phyloP scores from a whole-genome alignment of 768 basidiomycete species.

The Tricholoma flavovirens region DNA sequence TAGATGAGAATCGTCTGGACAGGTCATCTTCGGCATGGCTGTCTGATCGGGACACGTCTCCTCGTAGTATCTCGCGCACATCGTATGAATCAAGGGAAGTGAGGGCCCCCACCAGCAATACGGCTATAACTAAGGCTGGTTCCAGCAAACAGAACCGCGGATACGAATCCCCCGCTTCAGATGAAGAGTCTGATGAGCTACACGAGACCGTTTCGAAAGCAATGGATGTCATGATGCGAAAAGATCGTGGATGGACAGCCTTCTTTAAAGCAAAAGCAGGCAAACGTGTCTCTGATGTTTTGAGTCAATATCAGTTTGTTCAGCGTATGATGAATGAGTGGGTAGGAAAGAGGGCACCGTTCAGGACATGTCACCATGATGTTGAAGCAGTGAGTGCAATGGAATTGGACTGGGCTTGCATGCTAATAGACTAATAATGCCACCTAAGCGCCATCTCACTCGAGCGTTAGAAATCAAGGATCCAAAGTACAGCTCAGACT shows the following conservation, averaged over 20 bases:
- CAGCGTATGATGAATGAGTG: slow-evolving; percentile 43
- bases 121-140: neutral
- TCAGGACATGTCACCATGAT: slow-evolving; percentile 23
- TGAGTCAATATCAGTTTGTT: slow-evolving; percentile 49
- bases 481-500: slow-evolving; percentile 37
- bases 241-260: slow-evolving; percentile 38
- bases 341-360: slow-evolving; percentile 37
- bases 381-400: slow-evolving; percentile 42
- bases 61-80: neutral
- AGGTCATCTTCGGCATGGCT: neutral
- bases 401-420: neutral
- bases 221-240: slow-evolving; percentile 37
- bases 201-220: slow-evolving; percentile 37
- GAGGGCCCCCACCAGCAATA: neutral
- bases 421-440: neutral
- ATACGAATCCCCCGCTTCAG: slow-evolving; percentile 26
- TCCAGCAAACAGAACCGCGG: neutral
- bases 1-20: too few species aligned
- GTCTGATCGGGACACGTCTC: neutral
- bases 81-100: neutral
- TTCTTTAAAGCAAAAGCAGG: slow-evolving; percentile 40
- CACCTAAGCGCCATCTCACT: slow-evolving; percentile 46
- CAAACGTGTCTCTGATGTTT: slow-evolving; percentile 34
- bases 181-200: slow-evolving; percentile 33
- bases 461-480: slow-evolving; percentile 42